Percentiles rank a stretch among this genome's conserved stretches.
Conservation (phyloP, 2,329 filamentous ascomycete genomes). For the Alternaria conjuncta region DNA sequence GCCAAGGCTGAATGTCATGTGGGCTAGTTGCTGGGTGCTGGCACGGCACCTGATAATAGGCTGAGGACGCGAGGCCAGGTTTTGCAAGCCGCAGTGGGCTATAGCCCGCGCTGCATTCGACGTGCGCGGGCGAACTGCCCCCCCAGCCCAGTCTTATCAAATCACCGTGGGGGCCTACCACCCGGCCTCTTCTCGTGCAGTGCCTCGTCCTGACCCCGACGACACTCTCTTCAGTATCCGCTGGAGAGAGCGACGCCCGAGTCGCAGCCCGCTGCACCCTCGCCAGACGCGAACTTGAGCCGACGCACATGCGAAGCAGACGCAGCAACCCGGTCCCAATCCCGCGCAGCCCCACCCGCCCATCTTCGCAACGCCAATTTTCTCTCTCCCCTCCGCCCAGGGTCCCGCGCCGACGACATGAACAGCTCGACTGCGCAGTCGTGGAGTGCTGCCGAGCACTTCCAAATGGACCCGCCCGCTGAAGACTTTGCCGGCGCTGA, state of each 20-base stretch:
- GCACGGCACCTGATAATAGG: slow-evolving; percentile 9
- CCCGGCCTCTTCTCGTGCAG: slow-evolving; percentile 17
- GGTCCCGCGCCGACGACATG: slow-evolving; percentile 36
- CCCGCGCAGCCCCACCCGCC: slow-evolving; percentile 12
- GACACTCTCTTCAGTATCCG: slow-evolving; percentile 6
- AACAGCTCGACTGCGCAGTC: slow-evolving; percentile 39
- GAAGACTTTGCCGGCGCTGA: slow-evolving; percentile 54
- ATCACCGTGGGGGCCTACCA: slow-evolving; percentile 21
- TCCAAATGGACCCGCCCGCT: slow-evolving; percentile 50
- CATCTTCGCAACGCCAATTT: slow-evolving; percentile 14
- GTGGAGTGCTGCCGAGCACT: slow-evolving; percentile 50
- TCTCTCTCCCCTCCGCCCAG: slow-evolving; percentile 12
- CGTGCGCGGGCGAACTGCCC: slow-evolving; percentile 10
- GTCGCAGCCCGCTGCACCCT: not conserved
- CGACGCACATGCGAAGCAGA: slow-evolving; percentile 7
- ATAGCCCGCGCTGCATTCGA: slow-evolving; percentile 4
- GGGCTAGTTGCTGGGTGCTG: not conserved
- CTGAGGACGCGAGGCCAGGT: slow-evolving; percentile 2
- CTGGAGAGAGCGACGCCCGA: slow-evolving; percentile 10
- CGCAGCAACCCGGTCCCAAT: slow-evolving; percentile 3
- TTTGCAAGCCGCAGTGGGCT: slow-evolving; percentile 3
- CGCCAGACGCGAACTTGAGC: not conserved
- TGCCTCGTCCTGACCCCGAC: slow-evolving; percentile 10
- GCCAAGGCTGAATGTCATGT: slow-evolving; percentile 4
- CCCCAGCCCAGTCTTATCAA: slow-evolving; percentile 18